Percentiles rank a stretch among this genome's conserved stretches.
Evolutionary conservation across 2,329 filamentous ascomycete genomes (phyloP).

Genomic region (Microsporum canis): DNA sequence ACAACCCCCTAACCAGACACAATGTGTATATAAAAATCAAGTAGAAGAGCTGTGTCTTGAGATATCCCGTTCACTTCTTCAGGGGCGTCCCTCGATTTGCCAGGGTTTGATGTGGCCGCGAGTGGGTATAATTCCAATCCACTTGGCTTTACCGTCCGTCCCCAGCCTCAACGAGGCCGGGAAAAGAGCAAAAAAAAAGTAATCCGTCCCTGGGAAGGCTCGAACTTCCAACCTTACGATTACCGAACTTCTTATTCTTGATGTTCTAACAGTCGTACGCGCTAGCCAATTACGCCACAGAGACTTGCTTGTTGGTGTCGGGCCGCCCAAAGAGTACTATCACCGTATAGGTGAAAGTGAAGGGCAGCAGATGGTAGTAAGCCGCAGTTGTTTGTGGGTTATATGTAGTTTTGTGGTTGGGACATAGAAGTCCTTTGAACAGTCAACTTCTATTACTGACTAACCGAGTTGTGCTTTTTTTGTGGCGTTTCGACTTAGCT

Average conservation of each 20-base stretch:
- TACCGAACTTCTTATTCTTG: not conserved
- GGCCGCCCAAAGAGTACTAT: not conserved
- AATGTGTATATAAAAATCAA: not conserved
- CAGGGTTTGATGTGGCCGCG: not conserved
- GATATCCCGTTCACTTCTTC: not conserved
- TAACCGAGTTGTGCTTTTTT: not conserved
- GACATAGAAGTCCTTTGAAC: not conserved
- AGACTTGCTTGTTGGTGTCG: constrained; percentile 4
- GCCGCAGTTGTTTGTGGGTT: not conserved
- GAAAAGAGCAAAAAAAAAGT: constrained; percentile 9
- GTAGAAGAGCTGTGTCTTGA: not conserved
- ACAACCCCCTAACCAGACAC: not conserved
- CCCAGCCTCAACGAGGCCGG: not conserved
- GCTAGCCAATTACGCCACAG: constrained; percentile 8
- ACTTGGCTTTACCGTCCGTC: not conserved
- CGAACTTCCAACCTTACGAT: constrained; percentile 29
- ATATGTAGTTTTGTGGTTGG: not conserved
- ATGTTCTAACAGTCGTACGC: constrained; percentile 7
- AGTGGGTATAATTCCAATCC: not conserved
- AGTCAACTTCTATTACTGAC: not conserved
- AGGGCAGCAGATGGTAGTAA: not conserved
- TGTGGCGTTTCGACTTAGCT: not conserved
- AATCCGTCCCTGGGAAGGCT: constrained; percentile 31
- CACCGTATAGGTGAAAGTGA: not conserved
- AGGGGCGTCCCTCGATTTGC: not conserved